Percentiles rank a stretch among this genome's conserved stretches.
phyloP scores from a whole-genome alignment of 306 rosid species.

The Castanea crenata region DNA sequence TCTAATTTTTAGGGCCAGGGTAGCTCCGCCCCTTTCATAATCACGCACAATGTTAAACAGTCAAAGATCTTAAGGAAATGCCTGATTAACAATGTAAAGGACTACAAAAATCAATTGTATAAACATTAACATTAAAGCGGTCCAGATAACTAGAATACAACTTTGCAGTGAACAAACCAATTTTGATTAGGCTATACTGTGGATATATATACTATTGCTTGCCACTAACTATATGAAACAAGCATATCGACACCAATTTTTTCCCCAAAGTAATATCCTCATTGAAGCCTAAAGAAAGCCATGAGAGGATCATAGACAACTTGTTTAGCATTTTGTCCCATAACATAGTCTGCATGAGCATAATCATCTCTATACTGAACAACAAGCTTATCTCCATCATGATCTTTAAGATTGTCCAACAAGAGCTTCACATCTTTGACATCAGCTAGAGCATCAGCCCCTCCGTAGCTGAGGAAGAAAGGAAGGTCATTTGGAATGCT shows the following conservation, averaged over 20 bases:
- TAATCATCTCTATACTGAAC: conserved; percentile 62
- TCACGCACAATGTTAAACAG: too few relatives aligned
- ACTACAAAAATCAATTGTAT: too few relatives aligned
- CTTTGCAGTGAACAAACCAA: too few relatives aligned
- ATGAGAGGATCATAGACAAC: conserved; percentile 69
- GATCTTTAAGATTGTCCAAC: conserved; percentile 51
- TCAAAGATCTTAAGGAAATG: too few relatives aligned
- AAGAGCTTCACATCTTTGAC: conserved; percentile 59
- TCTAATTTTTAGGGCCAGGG: too few relatives aligned
- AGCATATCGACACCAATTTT: background rate
- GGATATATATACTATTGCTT: background rate
- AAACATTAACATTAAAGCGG: too few relatives aligned
- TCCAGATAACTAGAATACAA: too few relatives aligned
- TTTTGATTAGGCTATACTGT: background rate
- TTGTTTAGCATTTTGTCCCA: conserved; percentile 66
- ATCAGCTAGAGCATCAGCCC: conserved; percentile 68
- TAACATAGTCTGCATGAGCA: conserved; percentile 82
- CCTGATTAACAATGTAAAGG: too few relatives aligned
- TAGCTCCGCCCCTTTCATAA: too few relatives aligned
- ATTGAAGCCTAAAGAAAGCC: conserved; percentile 63
- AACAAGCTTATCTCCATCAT: conserved; percentile 56
- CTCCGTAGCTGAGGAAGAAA: conserved; percentile 64
- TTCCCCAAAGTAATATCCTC: conserved; percentile 6
- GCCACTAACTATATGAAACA: background rate
- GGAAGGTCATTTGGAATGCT: conserved; percentile 68